These are phyloP conservation scores for Lignosus rhinocerotis DNA, from an alignment of 1,284 basidiomycete genomes.

Conservation along the genomic window DNA sequence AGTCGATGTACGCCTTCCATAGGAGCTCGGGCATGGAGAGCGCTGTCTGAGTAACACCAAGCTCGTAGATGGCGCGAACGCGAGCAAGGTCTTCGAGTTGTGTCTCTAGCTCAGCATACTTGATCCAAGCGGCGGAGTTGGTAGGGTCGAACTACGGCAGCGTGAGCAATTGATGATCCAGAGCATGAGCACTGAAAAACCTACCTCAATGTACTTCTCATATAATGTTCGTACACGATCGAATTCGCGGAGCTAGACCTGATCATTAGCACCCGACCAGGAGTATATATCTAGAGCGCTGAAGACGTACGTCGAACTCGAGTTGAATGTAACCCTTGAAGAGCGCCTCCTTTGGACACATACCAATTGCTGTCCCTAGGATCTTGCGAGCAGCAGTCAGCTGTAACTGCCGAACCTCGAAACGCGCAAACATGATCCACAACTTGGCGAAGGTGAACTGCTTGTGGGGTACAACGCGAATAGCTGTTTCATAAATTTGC, in stretches of 20 bases:
- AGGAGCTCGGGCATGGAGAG: slow-evolving; percentile 97
- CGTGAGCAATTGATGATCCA: not conserved
- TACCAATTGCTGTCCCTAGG: slow-evolving; percentile 88
- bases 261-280: not conserved
- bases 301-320: slow-evolving; percentile 73
- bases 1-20: slow-evolving; percentile 99
- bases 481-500: slow-evolving; percentile 91
- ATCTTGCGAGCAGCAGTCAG: slow-evolving; percentile 87
- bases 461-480: slow-evolving; percentile 92
- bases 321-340: slow-evolving; percentile 95
- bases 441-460: slow-evolving; percentile 97
- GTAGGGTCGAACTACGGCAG: slow-evolving; percentile 78
- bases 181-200: slow-evolving; percentile 14
- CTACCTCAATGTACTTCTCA: slow-evolving; percentile 90
- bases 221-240: slow-evolving; percentile 92
- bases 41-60: slow-evolving; percentile 88
- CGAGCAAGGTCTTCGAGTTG: slow-evolving; percentile 91
- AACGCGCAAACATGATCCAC: slow-evolving; percentile 89
- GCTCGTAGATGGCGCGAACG: slow-evolving; percentile 93
- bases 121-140: slow-evolving; percentile 94
- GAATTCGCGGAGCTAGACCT: slow-evolving; percentile 80
- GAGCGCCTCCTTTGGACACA: slow-evolving; percentile 93
- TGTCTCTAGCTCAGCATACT: slow-evolving; percentile 93
- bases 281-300: not conserved
- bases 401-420: slow-evolving; percentile 88